Evolutionary conservation across 495 filamentous ascomycete genomes (phyloP).

Genomic region (Thermothielavioides terrestris): DNA sequence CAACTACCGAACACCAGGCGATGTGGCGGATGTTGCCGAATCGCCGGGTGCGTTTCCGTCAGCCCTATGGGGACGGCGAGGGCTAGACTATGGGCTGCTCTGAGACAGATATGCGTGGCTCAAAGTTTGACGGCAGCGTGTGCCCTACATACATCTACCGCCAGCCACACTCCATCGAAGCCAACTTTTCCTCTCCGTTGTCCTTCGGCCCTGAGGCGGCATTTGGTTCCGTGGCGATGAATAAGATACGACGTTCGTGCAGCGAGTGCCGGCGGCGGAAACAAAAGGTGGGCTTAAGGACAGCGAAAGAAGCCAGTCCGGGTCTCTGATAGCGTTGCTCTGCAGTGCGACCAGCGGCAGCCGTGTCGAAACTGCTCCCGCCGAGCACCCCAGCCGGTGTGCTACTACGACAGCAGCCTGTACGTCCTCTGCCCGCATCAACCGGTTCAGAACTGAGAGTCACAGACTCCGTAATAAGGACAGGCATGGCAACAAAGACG

Average conservation of each 20-base stretch:
- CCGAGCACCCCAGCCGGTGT: constrained; percentile 7
- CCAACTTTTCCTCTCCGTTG: too few relatives aligned
- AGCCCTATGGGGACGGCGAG: not conserved
- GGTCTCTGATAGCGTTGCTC: not conserved
- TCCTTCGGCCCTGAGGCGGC: not conserved
- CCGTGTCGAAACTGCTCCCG: constrained; percentile 12
- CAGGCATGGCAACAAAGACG: not conserved
- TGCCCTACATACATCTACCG: not conserved
- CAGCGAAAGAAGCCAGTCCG: not conserved
- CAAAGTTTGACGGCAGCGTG: not conserved
- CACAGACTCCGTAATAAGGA: not conserved
- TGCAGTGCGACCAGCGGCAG: constrained; percentile 6
- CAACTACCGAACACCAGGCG: not conserved
- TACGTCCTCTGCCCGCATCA: not conserved
- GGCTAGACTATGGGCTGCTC: not conserved
- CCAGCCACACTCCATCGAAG: not conserved
- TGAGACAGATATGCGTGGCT: not conserved
- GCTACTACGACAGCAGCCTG: constrained; percentile 6
- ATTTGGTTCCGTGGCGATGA: not conserved
- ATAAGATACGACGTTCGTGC: constrained; percentile 10
- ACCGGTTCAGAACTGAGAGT: not conserved
- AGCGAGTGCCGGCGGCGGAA: constrained; percentile 12
- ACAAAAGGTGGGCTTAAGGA: constrained; percentile 12
- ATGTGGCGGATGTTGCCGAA: not conserved
- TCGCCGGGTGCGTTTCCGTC: not conserved